These are phyloP conservation scores for Leptodermis oblonga DNA, from an alignment of 257 asterid genomes.

Conservation along the genomic window DNA sequence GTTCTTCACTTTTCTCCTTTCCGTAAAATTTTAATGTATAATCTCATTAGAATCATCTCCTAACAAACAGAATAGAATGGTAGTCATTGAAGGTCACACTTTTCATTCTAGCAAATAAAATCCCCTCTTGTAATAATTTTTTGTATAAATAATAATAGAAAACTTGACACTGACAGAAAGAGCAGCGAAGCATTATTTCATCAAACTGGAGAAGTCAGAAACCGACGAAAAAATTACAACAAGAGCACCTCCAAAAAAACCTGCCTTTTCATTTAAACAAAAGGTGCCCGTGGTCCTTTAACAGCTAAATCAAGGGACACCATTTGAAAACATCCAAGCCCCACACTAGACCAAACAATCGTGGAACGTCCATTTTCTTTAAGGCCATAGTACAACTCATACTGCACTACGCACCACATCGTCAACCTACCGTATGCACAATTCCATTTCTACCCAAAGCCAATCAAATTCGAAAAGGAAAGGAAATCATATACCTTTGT, in stretches of 20 bases:
- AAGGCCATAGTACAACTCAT: neutral
- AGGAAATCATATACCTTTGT: constrained; percentile 56
- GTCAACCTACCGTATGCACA: neutral
- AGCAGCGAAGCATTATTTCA: no score
- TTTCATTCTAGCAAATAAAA: neutral
- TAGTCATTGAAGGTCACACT: neutral
- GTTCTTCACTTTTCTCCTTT: neutral
- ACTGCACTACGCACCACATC: neutral
- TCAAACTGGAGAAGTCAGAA: neutral
- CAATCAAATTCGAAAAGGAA: neutral
- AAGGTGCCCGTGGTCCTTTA: neutral
- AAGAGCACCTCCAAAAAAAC: neutral
- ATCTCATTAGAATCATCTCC: neutral
- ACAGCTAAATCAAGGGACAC: neutral
- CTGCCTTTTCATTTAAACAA: neutral
- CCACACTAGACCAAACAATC: constrained; percentile 2
- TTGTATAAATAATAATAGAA: neutral
- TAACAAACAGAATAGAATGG: neutral
- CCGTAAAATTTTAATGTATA: neutral
- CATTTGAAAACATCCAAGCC: neutral
- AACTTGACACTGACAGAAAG: neutral
- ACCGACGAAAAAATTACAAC: neutral
- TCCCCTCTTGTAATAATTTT: neutral
- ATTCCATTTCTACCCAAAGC: no score
- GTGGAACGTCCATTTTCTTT: neutral